Base-by-base conservation (phyloP, 2,329 filamentous ascomycete genomes). In the Pseudohalonectria lignicola region DNA sequence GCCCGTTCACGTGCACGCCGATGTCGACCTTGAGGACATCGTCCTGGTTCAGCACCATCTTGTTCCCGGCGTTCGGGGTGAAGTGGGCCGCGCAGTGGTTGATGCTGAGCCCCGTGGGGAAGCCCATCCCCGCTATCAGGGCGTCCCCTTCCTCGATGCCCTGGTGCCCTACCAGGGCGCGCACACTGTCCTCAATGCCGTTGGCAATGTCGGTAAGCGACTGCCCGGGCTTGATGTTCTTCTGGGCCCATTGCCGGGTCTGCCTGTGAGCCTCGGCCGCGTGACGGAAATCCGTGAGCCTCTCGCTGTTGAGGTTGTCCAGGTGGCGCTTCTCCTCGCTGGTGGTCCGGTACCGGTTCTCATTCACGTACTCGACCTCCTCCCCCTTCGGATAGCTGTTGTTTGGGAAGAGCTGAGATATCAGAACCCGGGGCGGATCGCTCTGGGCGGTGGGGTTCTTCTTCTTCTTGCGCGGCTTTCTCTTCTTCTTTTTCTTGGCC, bases 11-110 rank as follows among this genome's bases (percentile, higher is more conserved):
- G 54, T 90, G 84, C 21, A 88, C 83, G 35, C 84, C 83, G 51
- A 87, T 84, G 51, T 90, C 83, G 7, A 88, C 78, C 59, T 86
- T 88, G 71, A 90, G 73, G 26, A 93, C 83, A 53, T 93, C 84
- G 44, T 76, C 71, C 43, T 79, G 57, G 52, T 82, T 66, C 41
- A 92, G 64, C 25, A 87, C 61, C 49, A 82, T 73, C 55, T 86
- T 85, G 61, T 92, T 92, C 39, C 84, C 84, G 4, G 82, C 79
- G 57, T 90, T 92, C 7, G 85, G 85, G 13, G 79, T 86, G 61
- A 82, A 92, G 62, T 90, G 85, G 11, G 85, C 85, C 5, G 83
- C 83, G 50, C 83, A 83, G 59, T 88, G 77, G 61, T 92, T 87
- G 52, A 90, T 71, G 59, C 82, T 86, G 41, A 90, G 62, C 40